Conservation (phyloP, 208 protist species). For the Balamuthia mandrillaris region DNA sequence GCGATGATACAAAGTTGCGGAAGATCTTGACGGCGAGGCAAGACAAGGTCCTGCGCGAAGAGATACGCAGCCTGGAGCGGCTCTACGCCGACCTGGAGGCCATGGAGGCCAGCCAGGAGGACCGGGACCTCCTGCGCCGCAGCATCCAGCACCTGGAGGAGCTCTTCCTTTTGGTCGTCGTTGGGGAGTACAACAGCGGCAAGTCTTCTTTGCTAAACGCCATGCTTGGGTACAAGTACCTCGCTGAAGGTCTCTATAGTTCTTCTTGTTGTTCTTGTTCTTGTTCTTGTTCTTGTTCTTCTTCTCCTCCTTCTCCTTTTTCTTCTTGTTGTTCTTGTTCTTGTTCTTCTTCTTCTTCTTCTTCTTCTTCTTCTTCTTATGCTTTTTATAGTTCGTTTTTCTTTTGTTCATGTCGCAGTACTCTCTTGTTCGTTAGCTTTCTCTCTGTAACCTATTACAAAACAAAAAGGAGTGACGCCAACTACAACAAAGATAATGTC, state of each 20-base stretch:
- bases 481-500: constrained; percentile 40
- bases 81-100: no score
- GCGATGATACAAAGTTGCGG: no score
- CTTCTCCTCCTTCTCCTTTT: neutral
- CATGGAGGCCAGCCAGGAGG: neutral
- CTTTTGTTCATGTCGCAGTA: neutral
- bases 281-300: neutral
- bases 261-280: neutral
- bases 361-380: neutral
- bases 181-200: constrained; percentile 60
- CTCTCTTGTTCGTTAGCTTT: neutral
- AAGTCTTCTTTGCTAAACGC: constrained; percentile 59
- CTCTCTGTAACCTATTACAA: neutral
- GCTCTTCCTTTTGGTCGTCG: constrained; percentile 51
- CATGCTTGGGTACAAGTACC: constrained; percentile 44
- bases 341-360: neutral
- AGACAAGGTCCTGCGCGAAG: no score
- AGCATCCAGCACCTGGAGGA: constrained; percentile 18
- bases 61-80: no score
- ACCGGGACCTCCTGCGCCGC: neutral
- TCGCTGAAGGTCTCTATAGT: constrained; percentile 44
- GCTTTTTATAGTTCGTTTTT: neutral
- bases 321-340: neutral
- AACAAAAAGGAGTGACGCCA: neutral
- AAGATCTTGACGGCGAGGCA: no score